Evolutionary conservation across 495 filamentous ascomycete species (phyloP).

Genomic region (Endocarpon pusillum): DNA sequence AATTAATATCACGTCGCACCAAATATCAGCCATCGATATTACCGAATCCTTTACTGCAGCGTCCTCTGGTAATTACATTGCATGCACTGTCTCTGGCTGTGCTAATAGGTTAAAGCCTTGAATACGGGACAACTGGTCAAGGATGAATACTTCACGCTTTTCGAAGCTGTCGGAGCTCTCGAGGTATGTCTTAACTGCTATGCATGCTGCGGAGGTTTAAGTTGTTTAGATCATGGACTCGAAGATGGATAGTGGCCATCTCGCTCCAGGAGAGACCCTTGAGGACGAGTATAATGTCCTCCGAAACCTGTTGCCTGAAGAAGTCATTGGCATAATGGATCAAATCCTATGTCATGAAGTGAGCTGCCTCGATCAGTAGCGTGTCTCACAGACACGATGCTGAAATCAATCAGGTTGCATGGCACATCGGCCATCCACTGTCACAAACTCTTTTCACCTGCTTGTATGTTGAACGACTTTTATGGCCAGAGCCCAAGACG

Average conservation of each 20-base stretch:
- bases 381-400: slow-evolving; percentile 9
- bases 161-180: slow-evolving; percentile 83
- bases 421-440: slow-evolving; percentile 87
- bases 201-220: not conserved
- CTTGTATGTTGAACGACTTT: slow-evolving; percentile 71
- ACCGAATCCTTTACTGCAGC: slow-evolving; percentile 58
- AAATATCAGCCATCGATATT: slow-evolving; percentile 50
- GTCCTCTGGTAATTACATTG: slow-evolving; percentile 34
- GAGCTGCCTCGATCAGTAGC: no score
- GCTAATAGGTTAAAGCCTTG: slow-evolving; percentile 35
- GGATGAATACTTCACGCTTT: slow-evolving; percentile 84
- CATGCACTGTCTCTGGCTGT: slow-evolving; percentile 2
- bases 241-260: slow-evolving; percentile 91
- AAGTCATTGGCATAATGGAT: slow-evolving; percentile 88
- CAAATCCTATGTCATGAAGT: slow-evolving; percentile 83
- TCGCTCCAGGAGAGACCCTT: slow-evolving; percentile 53
- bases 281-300: slow-evolving; percentile 76
- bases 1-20: no score
- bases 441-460: slow-evolving; percentile 93
- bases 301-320: slow-evolving; percentile 48
- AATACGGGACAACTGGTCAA: slow-evolving; percentile 71
- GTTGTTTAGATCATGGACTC: slow-evolving; percentile 76
- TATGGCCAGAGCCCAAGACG: slow-evolving; percentile 48
- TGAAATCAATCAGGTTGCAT: slow-evolving; percentile 54
- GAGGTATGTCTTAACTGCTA: slow-evolving; percentile 44